phyloP scores from a whole-genome alignment of 2,329 filamentous ascomycete genomes.

The Hysterium pulicare region DNA sequence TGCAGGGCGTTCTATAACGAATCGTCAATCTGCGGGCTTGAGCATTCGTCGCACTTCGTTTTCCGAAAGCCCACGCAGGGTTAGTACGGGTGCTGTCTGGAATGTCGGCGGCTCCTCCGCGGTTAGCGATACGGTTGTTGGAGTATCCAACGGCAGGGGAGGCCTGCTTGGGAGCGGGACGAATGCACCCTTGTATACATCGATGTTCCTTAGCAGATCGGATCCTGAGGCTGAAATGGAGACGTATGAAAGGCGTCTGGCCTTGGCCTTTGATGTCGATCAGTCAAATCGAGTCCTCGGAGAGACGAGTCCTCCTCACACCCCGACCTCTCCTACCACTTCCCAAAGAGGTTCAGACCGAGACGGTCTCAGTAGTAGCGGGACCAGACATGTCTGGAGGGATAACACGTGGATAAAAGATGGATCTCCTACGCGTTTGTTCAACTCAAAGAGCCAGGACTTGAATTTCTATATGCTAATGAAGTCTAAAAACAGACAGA shows the following conservation, averaged over 20 bases:
- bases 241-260: constrained; percentile 70
- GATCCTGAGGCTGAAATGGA: constrained; percentile 60
- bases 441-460: neutral
- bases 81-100: constrained; percentile 71
- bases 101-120: constrained; percentile 68
- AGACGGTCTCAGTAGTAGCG: neutral
- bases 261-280: constrained; percentile 77
- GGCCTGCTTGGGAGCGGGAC: constrained; percentile 66
- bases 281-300: constrained; percentile 63
- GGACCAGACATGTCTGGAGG: constrained; percentile 34
- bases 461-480: too few relatives aligned
- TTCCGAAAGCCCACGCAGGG: constrained; percentile 36
- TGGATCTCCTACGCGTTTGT: constrained; percentile 31
- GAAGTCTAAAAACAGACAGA: constrained; percentile 18
- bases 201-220: constrained; percentile 51
- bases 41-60: constrained; percentile 21
- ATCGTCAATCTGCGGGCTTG: constrained; percentile 15
- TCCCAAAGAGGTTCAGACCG: constrained; percentile 4
- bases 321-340: constrained; percentile 6
- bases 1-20: constrained; percentile 16
- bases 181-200: constrained; percentile 63
- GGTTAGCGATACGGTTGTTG: constrained; percentile 48
- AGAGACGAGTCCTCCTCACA: constrained; percentile 15
- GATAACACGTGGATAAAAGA: constrained; percentile 41
- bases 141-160: constrained; percentile 60